Conservation (phyloP, 1,284 basidiomycete species). For the Chalciporus sp. region DNA sequence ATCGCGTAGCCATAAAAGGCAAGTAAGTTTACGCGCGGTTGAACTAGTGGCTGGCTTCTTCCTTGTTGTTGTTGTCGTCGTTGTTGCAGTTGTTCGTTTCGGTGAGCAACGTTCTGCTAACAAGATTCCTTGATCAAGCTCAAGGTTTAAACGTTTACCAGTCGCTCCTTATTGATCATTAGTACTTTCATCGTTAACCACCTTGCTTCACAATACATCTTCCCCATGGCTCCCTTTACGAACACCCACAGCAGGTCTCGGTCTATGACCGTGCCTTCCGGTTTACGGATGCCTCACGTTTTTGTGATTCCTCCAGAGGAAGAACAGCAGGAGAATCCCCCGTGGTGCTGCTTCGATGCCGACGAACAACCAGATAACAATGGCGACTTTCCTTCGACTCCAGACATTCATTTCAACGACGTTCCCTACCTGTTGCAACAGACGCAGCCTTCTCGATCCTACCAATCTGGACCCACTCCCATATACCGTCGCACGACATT, state of each 20-base stretch:
- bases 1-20: conserved; percentile 22
- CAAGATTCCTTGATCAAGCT: background rate
- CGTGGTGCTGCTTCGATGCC: conserved; percentile 71
- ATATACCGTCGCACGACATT: conserved; percentile 23
- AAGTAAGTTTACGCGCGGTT: conserved; percentile 21
- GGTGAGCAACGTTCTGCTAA: conserved; percentile 14
- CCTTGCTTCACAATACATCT: background rate
- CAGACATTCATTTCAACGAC: conserved; percentile 47
- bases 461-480: conserved; percentile 10
- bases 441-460: conserved; percentile 3
- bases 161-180: conserved; percentile 21
- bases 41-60: conserved; percentile 27
- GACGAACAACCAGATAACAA: conserved; percentile 35
- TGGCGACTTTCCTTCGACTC: conserved; percentile 31
- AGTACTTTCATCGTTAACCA: background rate
- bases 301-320: conserved; percentile 74
- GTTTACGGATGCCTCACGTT: conserved; percentile 57
- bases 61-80: background rate
- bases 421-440: conserved; percentile 38
- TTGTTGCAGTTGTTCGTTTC: conserved; percentile 5
- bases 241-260: conserved; percentile 12
- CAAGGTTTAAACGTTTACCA: conserved; percentile 1
- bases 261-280: conserved; percentile 16
- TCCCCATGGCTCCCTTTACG: conserved; percentile 18
- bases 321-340: conserved; percentile 54